Evolutionary conservation across 2,329 filamentous ascomycete species (phyloP).

Genomic region (Bipolaris bicolor): DNA sequence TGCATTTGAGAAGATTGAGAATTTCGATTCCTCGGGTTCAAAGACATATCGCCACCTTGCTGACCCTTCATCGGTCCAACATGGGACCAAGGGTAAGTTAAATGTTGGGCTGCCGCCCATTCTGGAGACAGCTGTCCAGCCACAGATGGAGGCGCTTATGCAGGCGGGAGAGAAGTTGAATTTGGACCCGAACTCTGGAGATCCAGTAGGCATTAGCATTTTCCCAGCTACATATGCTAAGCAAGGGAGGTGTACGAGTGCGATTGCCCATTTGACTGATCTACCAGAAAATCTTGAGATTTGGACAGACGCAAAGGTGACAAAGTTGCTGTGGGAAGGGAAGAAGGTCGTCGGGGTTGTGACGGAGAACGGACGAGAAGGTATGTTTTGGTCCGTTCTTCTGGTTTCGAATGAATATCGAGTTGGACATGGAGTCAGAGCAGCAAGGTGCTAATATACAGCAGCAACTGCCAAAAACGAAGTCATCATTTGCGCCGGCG

Average conservation of each 20-base stretch:
- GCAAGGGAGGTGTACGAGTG: conserved; percentile 44
- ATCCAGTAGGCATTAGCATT: conserved; percentile 39
- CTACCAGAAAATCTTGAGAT: conserved; percentile 61
- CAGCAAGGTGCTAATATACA: neutral
- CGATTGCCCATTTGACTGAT: conserved; percentile 46
- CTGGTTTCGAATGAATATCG: neutral
- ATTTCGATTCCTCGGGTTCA: conserved; percentile 52
- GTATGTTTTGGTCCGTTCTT: conserved; percentile 25
- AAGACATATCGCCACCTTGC: conserved; percentile 55
- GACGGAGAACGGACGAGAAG: conserved; percentile 36
- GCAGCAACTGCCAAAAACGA: conserved; percentile 40
- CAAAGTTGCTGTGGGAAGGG: conserved; percentile 36
- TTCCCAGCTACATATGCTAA: conserved; percentile 48
- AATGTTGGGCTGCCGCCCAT: conserved; percentile 55
- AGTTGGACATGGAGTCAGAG: neutral
- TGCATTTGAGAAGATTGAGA: conserved; percentile 61
- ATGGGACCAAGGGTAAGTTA: conserved; percentile 52
- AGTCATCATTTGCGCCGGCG: conserved; percentile 42
- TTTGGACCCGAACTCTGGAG: conserved; percentile 58
- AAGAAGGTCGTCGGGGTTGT: conserved; percentile 38
- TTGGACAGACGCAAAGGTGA: conserved; percentile 56
- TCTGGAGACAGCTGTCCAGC: conserved; percentile 62
- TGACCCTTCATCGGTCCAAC: conserved; percentile 52
- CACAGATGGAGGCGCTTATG: conserved; percentile 62
- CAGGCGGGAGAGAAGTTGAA: conserved; percentile 61